phyloP scores from a whole-genome alignment of 129 eudicot genomes.

The Flaveria robusta region DNA sequence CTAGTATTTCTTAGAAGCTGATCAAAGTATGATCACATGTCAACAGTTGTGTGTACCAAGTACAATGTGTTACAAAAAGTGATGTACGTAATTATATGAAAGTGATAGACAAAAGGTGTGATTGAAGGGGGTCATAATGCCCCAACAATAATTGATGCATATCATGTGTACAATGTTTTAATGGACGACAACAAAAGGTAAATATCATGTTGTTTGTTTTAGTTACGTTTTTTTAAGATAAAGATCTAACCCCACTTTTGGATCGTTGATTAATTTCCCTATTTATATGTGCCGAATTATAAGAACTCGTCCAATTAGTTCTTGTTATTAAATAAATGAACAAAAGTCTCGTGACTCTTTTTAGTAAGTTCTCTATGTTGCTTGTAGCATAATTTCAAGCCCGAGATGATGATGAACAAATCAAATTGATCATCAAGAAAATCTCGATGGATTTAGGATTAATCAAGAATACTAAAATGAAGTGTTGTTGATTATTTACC shows the following conservation, averaged over 20 bases:
- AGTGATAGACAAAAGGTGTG: slow-evolving; percentile 26
- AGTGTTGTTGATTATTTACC: neutral
- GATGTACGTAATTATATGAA: slow-evolving; percentile 12
- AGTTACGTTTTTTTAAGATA: neutral
- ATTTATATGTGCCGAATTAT: neutral
- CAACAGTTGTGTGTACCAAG: slow-evolving; percentile 27
- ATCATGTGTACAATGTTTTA: slow-evolving; percentile 16
- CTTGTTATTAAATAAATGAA: neutral
- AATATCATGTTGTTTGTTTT: slow-evolving; percentile 7
- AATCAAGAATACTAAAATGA: neutral
- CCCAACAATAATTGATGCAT: slow-evolving; percentile 25
- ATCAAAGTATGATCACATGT: slow-evolving; percentile 22
- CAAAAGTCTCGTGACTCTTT: neutral
- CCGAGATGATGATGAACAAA: neutral
- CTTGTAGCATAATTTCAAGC: neutral
- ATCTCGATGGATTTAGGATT: neutral
- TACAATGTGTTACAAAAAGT: slow-evolving; percentile 24
- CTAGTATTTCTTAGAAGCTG: neutral
- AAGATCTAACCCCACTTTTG: neutral
- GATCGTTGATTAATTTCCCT: neutral
- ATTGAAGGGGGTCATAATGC: slow-evolving; percentile 21
- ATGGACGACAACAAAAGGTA: slow-evolving; percentile 18
- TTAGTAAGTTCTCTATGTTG: neutral
- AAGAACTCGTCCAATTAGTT: neutral
- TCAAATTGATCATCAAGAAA: neutral